These are phyloP conservation scores for Thermothelomyces thermophilus DNA, from an alignment of 2,329 filamentous ascomycete species.

Conservation along the genomic window DNA sequence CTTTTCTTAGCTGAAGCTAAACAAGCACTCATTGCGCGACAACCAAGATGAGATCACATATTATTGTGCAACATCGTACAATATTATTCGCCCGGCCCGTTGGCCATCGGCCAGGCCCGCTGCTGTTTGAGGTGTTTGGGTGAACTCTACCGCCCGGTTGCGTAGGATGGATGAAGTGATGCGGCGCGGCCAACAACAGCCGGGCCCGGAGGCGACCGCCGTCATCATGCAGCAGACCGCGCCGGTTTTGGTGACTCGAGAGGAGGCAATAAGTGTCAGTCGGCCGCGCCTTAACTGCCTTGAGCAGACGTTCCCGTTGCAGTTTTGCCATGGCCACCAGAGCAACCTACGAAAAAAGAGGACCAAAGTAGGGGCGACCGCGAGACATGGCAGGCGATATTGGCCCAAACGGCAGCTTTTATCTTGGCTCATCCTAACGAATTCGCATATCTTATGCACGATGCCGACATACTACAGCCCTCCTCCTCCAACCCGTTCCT, in stretches of 20 bases:
- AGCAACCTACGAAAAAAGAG: background rate
- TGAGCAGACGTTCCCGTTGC: background rate
- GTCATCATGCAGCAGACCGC: slow-evolving; percentile 6
- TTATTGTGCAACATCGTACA: too few relatives aligned
- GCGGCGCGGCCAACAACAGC: background rate
- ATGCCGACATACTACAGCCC: slow-evolving; percentile 23
- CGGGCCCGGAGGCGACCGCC: background rate
- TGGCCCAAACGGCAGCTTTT: background rate
- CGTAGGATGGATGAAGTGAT: background rate
- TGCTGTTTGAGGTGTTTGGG: background rate
- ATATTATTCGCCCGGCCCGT: background rate
- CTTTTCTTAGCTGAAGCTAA: too few relatives aligned
- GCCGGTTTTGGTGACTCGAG: slow-evolving; percentile 1
- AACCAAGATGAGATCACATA: too few relatives aligned
- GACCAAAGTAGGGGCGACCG: background rate
- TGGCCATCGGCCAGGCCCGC: background rate
- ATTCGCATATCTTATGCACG: background rate
- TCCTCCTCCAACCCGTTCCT: slow-evolving; percentile 13
- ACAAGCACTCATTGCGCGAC: too few relatives aligned
- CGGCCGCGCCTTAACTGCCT: background rate
- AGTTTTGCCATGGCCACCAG: background rate
- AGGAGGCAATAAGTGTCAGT: background rate
- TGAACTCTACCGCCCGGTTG: slow-evolving; percentile 8
- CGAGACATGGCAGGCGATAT: background rate
- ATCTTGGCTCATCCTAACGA: too few relatives aligned